Evolutionary conservation across 768 basidiomycete species (phyloP), one percentile per base, ranked within the genome.

Genomic region (Rhizopogon vulgaris): DNA sequence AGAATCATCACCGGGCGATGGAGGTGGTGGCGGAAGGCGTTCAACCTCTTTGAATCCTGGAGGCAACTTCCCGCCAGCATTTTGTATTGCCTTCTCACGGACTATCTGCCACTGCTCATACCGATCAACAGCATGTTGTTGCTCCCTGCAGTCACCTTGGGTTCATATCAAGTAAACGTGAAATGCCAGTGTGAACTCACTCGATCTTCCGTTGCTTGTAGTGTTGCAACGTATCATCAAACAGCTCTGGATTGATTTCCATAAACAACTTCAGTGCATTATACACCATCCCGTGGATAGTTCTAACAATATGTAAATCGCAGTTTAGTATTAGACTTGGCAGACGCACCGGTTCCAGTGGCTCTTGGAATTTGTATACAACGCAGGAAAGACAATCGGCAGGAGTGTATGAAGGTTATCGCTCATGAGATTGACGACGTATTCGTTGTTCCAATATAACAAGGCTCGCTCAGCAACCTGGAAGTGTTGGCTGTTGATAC

Each of bases 361-460:
- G 18, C 90, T 84, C 69, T 90, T 93, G 41, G 94, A 97, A 69
- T 97, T 98, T 38, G 85, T 86, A 68, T 95, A 97, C 56, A 99
- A 71, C 6, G 94, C 89, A 27, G 95, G 93, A 75, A 98, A 99
- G 47, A 99, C 94, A 63, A 99, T 91, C 6, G 96, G 96, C 28
- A 99, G 78, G 53, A 99, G 83, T 56, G 85, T 70, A 22, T 82
- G 69, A 57, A 98, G 78, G 66, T 98, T 98, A 63, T 98, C 94
- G 68, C 92, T 91, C 92, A 99, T 98, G 48, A 99, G 81, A 69
- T 96, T 99, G 61, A 99, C 91, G 58, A 98, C 94, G 71, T 98
- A 99, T 73, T 98, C 96, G 73, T 98, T 98, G 73, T 98, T 97
- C 96, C 96, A 99, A 69, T 96, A 98, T 60, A 96, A 79, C 54